Base-by-base conservation (phyloP, 2,329 filamentous ascomycete genomes). In the Stachybotrys elegans region DNA sequence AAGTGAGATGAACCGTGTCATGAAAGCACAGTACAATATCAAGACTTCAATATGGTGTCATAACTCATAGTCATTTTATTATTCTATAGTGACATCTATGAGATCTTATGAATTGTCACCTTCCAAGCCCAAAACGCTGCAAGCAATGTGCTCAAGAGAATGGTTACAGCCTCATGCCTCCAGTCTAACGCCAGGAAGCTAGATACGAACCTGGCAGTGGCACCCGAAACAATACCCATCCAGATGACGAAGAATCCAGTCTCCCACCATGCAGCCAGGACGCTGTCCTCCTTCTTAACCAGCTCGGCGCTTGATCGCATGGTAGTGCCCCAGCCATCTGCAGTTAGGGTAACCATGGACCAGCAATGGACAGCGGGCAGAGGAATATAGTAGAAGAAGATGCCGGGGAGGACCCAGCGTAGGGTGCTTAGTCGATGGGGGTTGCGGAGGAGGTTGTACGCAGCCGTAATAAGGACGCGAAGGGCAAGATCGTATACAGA, bases 261-360 rank as follows among this genome's bases (percentile, higher is more conserved):
- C 23, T 57, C 54, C 42, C 49, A 54, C 52, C 50, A 56, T 3
- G 52, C 49, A 40, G 54, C 47, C 3, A 51, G 27, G 23, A 40
- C 25, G 20, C 50, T 48, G 20, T 54, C 48, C n/a, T n/a, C n/a
- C 37, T 49, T 45, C 22, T 51, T 46, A 2, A 44, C 45, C 19
- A 35, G 21, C 20, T 53, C 53, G 5, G 45, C 48, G 36, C 47
- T 52, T 4, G 53, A 48, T 13, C 54, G 45, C 54, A 57, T 57
- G 25, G 45, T 53, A 4, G 54, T 57, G 20, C 54, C 54, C 54
- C 54, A 57, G 13, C 53, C 53, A 35, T 55, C 54, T 2, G 53
- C 49, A 13, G 54, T 56, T 20, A 56, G 39, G 4, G 54, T 57
- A 12, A 52, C 21, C 46, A 57, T 40, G 40, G 53, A 56, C 54